Base-by-base conservation (phyloP, 345 rosid genomes). In the Mercurialis annua region DNA sequence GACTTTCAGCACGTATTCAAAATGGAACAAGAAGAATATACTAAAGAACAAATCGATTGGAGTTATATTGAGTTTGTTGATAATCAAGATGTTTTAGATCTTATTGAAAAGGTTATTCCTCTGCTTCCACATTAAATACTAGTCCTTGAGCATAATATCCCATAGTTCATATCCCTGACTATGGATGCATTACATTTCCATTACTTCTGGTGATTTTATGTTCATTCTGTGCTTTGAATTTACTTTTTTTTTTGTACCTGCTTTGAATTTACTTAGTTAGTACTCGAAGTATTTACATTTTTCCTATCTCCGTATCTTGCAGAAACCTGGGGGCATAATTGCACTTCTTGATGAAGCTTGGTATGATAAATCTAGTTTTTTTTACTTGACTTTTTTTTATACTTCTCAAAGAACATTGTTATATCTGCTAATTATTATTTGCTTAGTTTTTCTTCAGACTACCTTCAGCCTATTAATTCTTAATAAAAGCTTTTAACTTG, bases 1-100 rank as follows among this genome's bases (percentile, higher is more conserved):
- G 66, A 64, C 48, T 66, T 83, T 68, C 95, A 92, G 97, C 98
- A 92, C 17, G 98, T 92, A 68, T 92, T 92, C 81, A 92, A 92
- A 86, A 92, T 90, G 98, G 98, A 92, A 74, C 98, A 92, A 76
- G 97, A 92, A 80, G 97, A 92, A 77, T 92, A 92, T 77, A 90
- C 97, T 27, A 92, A 92, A 72, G 98, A 92, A 80, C 80, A 85
- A 80, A 92, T 92, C 26, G 74, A 90, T 72, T 92, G 98, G 97
- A 92, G 97, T 80, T 88, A 92, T 85, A 90, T 92, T 72, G 98
- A 92, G 72, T 92, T 92, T 74, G 98, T 90, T 52, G 98, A 92
- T 67, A 92, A 92, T 62, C 97, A 92, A 82, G 98, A 92, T 81
- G 98, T 92, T 43, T 76, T 92, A 66, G 98, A 92, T 77, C 97